These are phyloP conservation scores for Scalesia atractyloides DNA, from an alignment of 129 eudicot genomes.

Conservation along the genomic window DNA sequence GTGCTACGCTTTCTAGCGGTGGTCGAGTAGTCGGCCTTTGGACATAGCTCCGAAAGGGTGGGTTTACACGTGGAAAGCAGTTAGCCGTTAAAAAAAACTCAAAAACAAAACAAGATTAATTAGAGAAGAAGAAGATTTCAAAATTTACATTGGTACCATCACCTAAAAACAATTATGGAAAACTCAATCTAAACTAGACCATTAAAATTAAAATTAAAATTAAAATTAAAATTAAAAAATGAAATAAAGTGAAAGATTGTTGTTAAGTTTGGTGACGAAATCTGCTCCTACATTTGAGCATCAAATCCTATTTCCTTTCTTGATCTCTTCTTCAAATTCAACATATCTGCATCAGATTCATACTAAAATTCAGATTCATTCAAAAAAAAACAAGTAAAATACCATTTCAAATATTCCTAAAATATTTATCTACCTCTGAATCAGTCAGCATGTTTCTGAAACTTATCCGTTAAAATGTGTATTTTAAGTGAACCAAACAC, in stretches of 20 bases:
- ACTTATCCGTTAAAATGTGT: too few species aligned
- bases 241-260: constrained; percentile 4
- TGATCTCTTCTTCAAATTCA: constrained; percentile 42
- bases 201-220: neutral
- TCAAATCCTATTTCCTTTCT: constrained; percentile 56
- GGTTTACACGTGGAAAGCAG: too few species aligned
- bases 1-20: too few species aligned
- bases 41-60: too few species aligned
- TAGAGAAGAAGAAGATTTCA: constrained; percentile 30
- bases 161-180: constrained; percentile 3
- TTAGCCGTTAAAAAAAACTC: too few species aligned
- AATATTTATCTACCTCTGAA: too few species aligned
- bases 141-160: constrained; percentile 32
- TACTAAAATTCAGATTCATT: constrained; percentile 13
- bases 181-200: constrained; percentile 15
- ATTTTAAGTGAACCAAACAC: too few species aligned
- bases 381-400: neutral
- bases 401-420: too few species aligned
- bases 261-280: constrained; percentile 16
- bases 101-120: constrained; percentile 26
- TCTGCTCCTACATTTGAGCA: constrained; percentile 48
- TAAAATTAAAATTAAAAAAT: neutral
- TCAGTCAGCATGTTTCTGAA: too few species aligned
- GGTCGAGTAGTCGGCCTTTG: too few species aligned
- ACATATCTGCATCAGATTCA: constrained; percentile 38